Conservation (phyloP, 306 rosid genomes). For the Morella rubra region DNA sequence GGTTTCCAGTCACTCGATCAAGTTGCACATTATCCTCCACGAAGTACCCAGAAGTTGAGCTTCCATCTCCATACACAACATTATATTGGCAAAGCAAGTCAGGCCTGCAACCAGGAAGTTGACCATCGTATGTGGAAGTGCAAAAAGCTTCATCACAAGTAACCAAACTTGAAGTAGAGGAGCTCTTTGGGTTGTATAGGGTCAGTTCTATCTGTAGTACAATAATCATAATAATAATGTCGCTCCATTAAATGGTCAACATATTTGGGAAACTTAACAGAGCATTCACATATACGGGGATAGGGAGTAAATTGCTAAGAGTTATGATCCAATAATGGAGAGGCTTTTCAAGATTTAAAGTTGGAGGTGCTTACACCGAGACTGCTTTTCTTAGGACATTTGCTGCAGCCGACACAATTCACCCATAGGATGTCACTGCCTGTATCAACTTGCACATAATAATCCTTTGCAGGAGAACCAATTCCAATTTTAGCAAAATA, state of each 20-base stretch:
- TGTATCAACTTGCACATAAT: conserved; percentile 88
- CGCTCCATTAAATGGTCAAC: conserved; percentile 20
- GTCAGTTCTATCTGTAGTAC: conserved; percentile 63
- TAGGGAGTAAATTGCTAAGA: conserved; percentile 11
- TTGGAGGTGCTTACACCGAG: conserved; percentile 60
- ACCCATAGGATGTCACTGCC: conserved; percentile 97
- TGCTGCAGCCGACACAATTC: conserved; percentile 62
- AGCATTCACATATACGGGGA: not conserved
- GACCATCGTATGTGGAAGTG: conserved; percentile 49
- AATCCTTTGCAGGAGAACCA: conserved; percentile 77
- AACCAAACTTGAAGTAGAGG: conserved; percentile 54
- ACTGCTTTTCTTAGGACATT: conserved; percentile 68
- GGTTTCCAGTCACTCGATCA: conserved; percentile 49
- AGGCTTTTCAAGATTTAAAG: conserved; percentile 5
- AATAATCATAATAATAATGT: conserved; percentile 30
- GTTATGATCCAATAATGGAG: not conserved
- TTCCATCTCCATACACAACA: conserved; percentile 86
- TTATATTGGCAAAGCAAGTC: conserved; percentile 54
- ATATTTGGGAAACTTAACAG: conserved; percentile 11
- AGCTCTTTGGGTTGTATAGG: conserved; percentile 54
- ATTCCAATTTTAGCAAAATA: conserved; percentile 74
- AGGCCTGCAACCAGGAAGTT: conserved; percentile 53
- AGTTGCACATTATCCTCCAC: conserved; percentile 66
- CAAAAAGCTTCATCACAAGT: conserved; percentile 68
- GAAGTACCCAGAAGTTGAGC: conserved; percentile 67